Conservation (phyloP, 345 rosid species). For the Mangifera indica region DNA sequence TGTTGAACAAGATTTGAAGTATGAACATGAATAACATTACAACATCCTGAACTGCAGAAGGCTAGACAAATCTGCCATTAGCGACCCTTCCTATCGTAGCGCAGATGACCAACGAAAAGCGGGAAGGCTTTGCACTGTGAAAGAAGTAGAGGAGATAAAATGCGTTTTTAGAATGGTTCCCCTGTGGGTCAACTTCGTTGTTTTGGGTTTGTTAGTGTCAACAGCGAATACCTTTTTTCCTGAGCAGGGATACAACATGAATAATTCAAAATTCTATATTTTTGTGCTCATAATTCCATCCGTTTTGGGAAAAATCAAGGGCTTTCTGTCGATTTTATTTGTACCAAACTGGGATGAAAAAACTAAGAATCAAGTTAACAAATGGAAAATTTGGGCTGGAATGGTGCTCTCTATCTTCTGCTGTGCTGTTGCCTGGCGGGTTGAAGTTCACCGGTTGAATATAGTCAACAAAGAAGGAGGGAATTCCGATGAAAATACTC, state of each 20-base stretch:
- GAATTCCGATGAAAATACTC: accelerated
- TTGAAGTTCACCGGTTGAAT: conserved; percentile 9
- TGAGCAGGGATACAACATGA: conserved; percentile 3
- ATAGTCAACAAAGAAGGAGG: too few species aligned
- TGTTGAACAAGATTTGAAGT: too few species aligned
- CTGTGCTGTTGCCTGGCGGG: not conserved
- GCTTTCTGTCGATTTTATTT: not conserved
- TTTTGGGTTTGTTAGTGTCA: conserved; percentile 1
- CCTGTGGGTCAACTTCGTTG: conserved; percentile 11
- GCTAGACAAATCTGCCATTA: conserved; percentile 5
- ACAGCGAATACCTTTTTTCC: conserved; percentile 6
- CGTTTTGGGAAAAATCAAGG: not conserved
- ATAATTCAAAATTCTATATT: not conserved
- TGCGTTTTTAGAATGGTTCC: not conserved
- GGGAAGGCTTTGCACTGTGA: not conserved
- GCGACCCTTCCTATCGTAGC: not conserved
- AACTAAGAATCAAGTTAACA: not conserved
- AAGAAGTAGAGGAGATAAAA: not conserved
- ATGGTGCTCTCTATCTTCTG: not conserved
- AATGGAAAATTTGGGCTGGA: not conserved
- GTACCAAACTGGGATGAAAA: not conserved
- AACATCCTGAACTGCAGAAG: not conserved
- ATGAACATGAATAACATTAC: too few species aligned
- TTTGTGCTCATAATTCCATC: not conserved
- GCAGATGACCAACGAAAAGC: not conserved